phyloP scores from a whole-genome alignment of 1,284 basidiomycete genomes.

The Apiotrichum domesticum region DNA sequence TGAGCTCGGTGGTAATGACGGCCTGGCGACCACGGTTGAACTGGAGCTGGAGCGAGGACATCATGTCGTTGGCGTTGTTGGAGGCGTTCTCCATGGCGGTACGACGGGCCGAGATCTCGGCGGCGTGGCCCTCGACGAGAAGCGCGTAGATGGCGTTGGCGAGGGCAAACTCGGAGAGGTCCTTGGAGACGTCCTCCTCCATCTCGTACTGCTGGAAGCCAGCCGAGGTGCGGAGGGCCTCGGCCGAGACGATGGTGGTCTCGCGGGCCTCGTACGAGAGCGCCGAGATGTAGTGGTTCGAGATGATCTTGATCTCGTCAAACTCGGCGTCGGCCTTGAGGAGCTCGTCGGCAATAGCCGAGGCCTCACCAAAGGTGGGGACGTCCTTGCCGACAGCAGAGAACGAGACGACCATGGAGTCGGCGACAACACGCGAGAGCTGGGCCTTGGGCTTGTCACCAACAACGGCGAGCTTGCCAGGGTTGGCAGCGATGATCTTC shows the following conservation, averaged over 20 bases:
- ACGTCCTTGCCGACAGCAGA: conserved; percentile 97
- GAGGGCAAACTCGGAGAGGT: conserved; percentile 90
- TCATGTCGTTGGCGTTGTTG: conserved; percentile 95
- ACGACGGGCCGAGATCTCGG: conserved; percentile 70
- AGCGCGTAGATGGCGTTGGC: conserved; percentile 95
- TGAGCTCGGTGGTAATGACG: conserved; percentile 56
- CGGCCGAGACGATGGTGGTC: conserved; percentile 74
- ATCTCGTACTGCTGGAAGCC: conserved; percentile 90
- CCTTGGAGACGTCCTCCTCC: conserved; percentile 90
- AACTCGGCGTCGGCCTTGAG: conserved; percentile 77
- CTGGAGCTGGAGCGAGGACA: conserved; percentile 74
- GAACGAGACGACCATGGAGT: conserved; percentile 80
- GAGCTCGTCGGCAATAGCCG: conserved; percentile 88
- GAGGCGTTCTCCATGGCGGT: conserved; percentile 99
- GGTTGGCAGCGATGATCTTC: conserved; percentile 52
- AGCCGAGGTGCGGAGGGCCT: conserved; percentile 69
- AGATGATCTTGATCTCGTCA: conserved; percentile 78
- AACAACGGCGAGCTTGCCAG: conserved; percentile 72
- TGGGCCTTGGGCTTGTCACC: conserved; percentile 98
- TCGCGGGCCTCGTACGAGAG: conserved; percentile 81
- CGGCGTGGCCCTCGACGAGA: conserved; percentile 92
- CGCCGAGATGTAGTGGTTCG: conserved; percentile 94
- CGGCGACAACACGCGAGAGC: conserved; percentile 60
- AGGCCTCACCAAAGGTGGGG: conserved; percentile 94
- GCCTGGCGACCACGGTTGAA: conserved; percentile 99